Conservation (phyloP, 805 yeast genomes). For the Ascoidea tarda region DNA sequence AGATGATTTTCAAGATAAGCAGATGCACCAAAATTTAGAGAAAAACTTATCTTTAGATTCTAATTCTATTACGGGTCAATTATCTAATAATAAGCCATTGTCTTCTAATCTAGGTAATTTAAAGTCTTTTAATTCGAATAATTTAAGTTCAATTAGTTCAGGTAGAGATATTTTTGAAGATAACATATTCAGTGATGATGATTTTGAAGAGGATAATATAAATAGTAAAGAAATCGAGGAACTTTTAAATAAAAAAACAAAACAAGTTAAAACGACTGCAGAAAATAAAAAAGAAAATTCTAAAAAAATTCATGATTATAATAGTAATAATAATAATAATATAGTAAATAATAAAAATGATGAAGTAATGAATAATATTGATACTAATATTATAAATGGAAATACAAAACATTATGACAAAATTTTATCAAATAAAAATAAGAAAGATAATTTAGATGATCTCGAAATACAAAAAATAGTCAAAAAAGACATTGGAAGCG, state of each 20-base stretch:
- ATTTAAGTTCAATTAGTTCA: too few species aligned
- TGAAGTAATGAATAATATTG: neutral
- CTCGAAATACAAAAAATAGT: constrained; percentile 9
- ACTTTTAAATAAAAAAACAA: neutral
- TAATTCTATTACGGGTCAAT: too few species aligned
- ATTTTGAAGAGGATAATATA: neutral
- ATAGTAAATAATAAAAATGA: neutral
- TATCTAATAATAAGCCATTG: too few species aligned
- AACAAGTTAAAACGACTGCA: neutral
- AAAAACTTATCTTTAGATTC: too few species aligned
- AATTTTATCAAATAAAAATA: neutral
- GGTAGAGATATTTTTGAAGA: too few species aligned
- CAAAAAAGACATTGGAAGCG: constrained; percentile 4
- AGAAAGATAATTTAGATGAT: constrained; percentile 2
- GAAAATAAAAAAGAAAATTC: neutral
- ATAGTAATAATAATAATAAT: neutral
- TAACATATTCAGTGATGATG: neutral
- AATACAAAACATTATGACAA: neutral
- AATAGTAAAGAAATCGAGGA: neutral
- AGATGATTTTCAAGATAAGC: too few species aligned
- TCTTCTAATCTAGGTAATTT: too few species aligned
- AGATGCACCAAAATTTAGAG: too few species aligned
- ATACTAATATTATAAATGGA: neutral
- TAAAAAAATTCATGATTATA: neutral
- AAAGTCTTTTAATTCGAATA: too few species aligned